These are phyloP conservation scores for Lepidium africanum DNA, from an alignment of 345 rosid genomes.

Conservation along the genomic window DNA sequence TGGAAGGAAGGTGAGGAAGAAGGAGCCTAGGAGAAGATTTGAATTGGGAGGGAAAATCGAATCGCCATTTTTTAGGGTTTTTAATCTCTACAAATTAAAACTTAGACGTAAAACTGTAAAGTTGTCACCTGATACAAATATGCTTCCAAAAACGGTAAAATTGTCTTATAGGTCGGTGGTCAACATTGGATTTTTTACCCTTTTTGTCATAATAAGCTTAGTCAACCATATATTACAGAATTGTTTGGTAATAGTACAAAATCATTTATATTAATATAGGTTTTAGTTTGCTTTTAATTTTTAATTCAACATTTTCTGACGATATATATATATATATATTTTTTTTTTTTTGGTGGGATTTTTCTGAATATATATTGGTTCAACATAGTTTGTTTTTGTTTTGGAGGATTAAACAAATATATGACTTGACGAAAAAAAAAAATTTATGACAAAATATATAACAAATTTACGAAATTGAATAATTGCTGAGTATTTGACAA, in stretches of 20 bases:
- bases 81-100: not conserved
- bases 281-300: too few species aligned
- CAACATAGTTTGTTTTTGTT: not conserved
- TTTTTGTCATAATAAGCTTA: not conserved
- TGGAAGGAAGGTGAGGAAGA: not conserved
- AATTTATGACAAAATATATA: not conserved
- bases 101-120: not conserved
- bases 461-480: not conserved
- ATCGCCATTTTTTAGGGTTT: constrained; percentile 16
- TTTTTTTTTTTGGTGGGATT: too few species aligned
- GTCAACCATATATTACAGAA: not conserved
- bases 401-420: not conserved
- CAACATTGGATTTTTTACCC: not conserved
- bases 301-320: too few species aligned
- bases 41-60: constrained; percentile 26
- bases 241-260: too few species aligned
- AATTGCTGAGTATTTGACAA: not conserved
- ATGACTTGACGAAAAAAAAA: not conserved
- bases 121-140: not conserved
- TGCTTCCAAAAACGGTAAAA: not conserved
- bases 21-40: not conserved
- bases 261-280: too few species aligned
- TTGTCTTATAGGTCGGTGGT: constrained; percentile 2
- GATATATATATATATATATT: too few species aligned
- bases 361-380: not conserved